Evolutionary conservation across 257 asterid species (phyloP), one percentile per base, ranked within the genome.

Genomic region (Nicotiana tomentosiformis): DNA sequence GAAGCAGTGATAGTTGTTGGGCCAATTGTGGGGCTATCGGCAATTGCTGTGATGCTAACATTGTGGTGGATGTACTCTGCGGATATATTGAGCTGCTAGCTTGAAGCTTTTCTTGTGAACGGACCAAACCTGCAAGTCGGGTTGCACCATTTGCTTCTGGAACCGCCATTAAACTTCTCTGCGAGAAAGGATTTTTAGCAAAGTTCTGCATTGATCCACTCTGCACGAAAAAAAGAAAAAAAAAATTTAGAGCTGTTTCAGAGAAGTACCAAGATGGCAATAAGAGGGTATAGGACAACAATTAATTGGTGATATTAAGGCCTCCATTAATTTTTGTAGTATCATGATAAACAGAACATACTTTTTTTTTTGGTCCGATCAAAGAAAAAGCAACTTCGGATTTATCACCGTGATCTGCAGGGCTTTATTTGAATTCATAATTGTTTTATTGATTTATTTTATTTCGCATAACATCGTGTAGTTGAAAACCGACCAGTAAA

Each of bases 121-220:
- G 72, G 77, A n/a, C 78, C 5, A 81, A 72, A 11, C 69, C 82
- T 23, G 77, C 72, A 60, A 58, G 67, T 62, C 86, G 87, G 12
- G 84, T 20, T 26, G 85, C 61, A 23, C 66, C 89, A 65, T 82
- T 81, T 32, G 83, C 81, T 30, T 72, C 86, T 86, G 76, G 77
- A 66, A 60, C 86, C 46, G 82, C 85, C 62, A 82, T 66, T 35
- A 46, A 64, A 33, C 84, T 89, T 85, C 90, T 93, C 81, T 91
- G 90, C 2, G 98, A 90, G 88, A 94, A 96, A 1, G 99, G 99
- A 83, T 94, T 96, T 86, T 90, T 92, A 7, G 92, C 82, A 68
- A 88, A 92, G 66, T 92, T 93, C 46, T 89, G 94, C 90, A 70
- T 89, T 66, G 77, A 81, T 82, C 93, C 97, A 82, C 88, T 89